Evolutionary conservation across 2,329 filamentous ascomycete species (phyloP).

Genomic region (Diplocarpon mali): DNA sequence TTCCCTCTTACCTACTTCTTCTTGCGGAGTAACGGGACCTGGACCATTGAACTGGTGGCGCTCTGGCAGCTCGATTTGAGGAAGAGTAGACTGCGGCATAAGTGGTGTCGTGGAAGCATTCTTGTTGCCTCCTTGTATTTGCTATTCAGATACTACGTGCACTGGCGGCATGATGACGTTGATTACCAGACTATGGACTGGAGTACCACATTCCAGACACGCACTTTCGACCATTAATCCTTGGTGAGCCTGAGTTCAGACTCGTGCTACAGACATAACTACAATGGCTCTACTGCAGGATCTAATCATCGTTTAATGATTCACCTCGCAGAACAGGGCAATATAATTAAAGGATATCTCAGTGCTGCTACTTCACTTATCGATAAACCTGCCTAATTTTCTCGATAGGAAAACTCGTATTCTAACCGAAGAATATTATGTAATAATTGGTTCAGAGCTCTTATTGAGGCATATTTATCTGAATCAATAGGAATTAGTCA

Average conservation of each 20-base stretch:
- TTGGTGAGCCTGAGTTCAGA: no score
- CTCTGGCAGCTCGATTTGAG: slow-evolving; percentile 11
- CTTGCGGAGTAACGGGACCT: slow-evolving; percentile 10
- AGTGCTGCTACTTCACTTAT: background rate
- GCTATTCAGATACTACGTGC: background rate
- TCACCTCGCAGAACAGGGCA: no score
- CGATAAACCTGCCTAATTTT: background rate
- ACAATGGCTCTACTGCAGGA: no score
- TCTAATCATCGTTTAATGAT: no score
- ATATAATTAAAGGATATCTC: background rate
- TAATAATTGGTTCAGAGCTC: no score
- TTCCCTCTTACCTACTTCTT: slow-evolving; percentile 13
- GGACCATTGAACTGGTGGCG: slow-evolving; percentile 8
- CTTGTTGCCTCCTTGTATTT: background rate
- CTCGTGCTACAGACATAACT: no score
- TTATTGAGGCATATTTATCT: no score
- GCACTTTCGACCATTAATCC: no score
- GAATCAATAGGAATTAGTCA: no score
- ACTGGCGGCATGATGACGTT: no score
- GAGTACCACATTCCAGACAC: no score
- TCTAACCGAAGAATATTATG: background rate
- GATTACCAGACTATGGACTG: no score
- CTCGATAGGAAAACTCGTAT: background rate
- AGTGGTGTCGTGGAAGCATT: background rate
- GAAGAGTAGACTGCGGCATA: slow-evolving; percentile 12